Percentiles rank a stretch among this genome's conserved stretches.
Evolutionary conservation across 306 rosid species (phyloP).

Genomic region (Cucumis melo): DNA sequence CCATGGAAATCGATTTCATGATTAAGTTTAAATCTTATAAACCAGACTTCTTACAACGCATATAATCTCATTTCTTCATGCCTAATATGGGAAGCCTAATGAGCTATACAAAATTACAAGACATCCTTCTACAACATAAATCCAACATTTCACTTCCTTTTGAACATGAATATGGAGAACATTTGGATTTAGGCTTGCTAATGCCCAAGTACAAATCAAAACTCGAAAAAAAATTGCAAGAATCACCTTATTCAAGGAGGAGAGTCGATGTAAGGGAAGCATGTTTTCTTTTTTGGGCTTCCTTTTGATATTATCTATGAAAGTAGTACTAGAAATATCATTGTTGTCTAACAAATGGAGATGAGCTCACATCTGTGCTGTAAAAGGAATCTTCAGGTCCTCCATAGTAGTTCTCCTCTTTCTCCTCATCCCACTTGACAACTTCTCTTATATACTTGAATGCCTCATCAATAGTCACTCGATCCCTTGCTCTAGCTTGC

Average conservation of each 20-base stretch:
- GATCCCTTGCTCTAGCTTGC: slow-evolving; percentile 80
- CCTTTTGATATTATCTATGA: neutral
- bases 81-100: neutral
- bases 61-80: neutral
- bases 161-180: neutral
- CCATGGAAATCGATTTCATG: neutral
- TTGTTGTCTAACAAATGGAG: slow-evolving; percentile 61
- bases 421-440: slow-evolving; percentile 94
- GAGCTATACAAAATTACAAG: neutral
- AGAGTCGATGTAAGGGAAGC: neutral
- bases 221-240: neutral
- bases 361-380: slow-evolving; percentile 89
- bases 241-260: neutral
- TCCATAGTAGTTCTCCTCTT: slow-evolving; percentile 61
- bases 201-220: neutral
- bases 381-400: slow-evolving; percentile 88
- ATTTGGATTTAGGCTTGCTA: neutral
- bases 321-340: slow-evolving; percentile 10
- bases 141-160: neutral
- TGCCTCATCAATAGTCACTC: slow-evolving; percentile 64
- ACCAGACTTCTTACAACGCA: neutral
- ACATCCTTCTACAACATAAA: neutral
- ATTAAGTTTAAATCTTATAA: neutral
- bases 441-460: slow-evolving; percentile 90
- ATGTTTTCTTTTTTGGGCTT: neutral